These are phyloP conservation scores for Cardamine occulta DNA, from an alignment of 345 rosid species.

Conservation along the genomic window DNA sequence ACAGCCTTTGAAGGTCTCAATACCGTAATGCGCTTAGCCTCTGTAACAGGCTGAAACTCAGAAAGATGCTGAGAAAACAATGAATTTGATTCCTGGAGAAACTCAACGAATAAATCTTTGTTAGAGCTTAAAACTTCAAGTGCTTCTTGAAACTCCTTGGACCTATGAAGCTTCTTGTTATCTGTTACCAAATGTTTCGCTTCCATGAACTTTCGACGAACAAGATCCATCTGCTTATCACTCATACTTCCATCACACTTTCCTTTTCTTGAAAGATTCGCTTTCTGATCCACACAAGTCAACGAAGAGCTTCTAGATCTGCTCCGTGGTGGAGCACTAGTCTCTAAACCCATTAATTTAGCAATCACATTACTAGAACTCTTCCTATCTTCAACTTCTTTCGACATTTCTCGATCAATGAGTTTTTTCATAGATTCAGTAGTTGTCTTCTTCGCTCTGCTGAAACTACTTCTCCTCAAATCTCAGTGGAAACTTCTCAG, in stretches of 20 bases:
- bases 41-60: slow-evolving; percentile 56
- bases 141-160: slow-evolving; percentile 87
- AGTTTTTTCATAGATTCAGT: slow-evolving; percentile 60
- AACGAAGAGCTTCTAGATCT: slow-evolving; percentile 34
- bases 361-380: slow-evolving; percentile 74
- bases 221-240: slow-evolving; percentile 71
- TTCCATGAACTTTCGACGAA: slow-evolving; percentile 85
- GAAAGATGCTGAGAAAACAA: slow-evolving; percentile 55
- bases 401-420: slow-evolving; percentile 75
- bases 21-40: slow-evolving; percentile 81
- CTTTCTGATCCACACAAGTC: slow-evolving; percentile 16
- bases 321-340: slow-evolving; percentile 34
- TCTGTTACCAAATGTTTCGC: slow-evolving; percentile 74
- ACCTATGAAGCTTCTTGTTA: slow-evolving; percentile 73
- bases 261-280: slow-evolving; percentile 43
- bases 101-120: slow-evolving; percentile 69
- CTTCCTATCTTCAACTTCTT: slow-evolving; percentile 59
- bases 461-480: slow-evolving; percentile 1
- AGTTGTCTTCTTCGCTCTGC: slow-evolving; percentile 7
- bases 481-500: not conserved
- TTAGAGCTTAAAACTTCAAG: slow-evolving; percentile 76
- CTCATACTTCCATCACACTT: slow-evolving; percentile 41
- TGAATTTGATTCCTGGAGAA: slow-evolving; percentile 80
- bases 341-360: slow-evolving; percentile 94
- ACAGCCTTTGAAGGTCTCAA: slow-evolving; percentile 77